Percentiles rank a stretch among this genome's conserved stretches.
Conservation (phyloP, 1,284 basidiomycete species). For the Stereum hirsutum region DNA sequence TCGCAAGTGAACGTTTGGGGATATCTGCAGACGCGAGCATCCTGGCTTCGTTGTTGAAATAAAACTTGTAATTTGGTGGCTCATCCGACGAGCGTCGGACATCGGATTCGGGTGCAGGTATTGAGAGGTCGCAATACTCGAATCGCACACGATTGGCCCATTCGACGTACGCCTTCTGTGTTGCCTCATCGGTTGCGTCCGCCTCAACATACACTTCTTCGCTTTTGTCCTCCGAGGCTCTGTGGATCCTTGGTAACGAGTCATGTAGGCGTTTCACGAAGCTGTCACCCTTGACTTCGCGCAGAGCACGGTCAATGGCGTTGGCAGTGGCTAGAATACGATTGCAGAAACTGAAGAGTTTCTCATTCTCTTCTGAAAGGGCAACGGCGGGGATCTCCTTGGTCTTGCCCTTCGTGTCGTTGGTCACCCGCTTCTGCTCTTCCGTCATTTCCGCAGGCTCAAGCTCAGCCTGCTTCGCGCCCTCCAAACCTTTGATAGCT, state of each 20-base stretch:
- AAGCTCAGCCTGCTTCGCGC: slow-evolving; percentile 40
- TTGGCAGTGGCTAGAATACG: slow-evolving; percentile 72
- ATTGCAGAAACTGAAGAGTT: slow-evolving; percentile 60
- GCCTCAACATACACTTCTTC: too few species aligned
- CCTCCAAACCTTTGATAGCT: slow-evolving; percentile 76
- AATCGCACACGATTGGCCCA: slow-evolving; percentile 79
- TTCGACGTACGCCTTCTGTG: slow-evolving; percentile 62
- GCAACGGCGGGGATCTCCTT: slow-evolving; percentile 33
- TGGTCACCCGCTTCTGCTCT: slow-evolving; percentile 74
- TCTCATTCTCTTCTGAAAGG: slow-evolving; percentile 59
- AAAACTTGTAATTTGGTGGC: slow-evolving; percentile 68
- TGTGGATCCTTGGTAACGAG: slow-evolving; percentile 63
- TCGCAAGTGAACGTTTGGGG: slow-evolving; percentile 81
- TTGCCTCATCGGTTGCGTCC: slow-evolving; percentile 55
- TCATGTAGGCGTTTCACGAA: slow-evolving; percentile 74
- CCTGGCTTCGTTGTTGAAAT: slow-evolving; percentile 70
- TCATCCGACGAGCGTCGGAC: slow-evolving; percentile 31
- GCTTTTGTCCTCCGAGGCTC: too few species aligned
- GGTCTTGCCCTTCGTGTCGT: slow-evolving; percentile 48
- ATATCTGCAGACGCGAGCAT: slow-evolving; percentile 74
- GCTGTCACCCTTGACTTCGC: slow-evolving; percentile 76
- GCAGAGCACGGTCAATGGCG: slow-evolving; percentile 77
- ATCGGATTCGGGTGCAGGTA: slow-evolving; percentile 29
- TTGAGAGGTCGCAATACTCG: slow-evolving; percentile 78
- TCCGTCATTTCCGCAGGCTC: slow-evolving; percentile 65